phyloP scores from a whole-genome alignment of 441 rosid genomes.

The Pelargonium exstipulatum region DNA sequence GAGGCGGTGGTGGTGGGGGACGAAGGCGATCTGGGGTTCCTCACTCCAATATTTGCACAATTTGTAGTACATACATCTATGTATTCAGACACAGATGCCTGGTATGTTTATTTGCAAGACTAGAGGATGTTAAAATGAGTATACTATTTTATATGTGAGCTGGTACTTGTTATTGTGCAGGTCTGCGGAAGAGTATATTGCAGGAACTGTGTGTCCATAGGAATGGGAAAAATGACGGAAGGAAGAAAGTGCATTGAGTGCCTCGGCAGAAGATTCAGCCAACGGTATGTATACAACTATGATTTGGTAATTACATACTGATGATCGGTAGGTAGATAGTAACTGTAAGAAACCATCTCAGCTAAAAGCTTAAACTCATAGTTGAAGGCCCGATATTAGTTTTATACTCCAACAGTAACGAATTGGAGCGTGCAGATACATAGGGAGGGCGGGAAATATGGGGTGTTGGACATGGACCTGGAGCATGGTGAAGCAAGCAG shows the following conservation, averaged over 20 bases:
- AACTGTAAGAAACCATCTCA: too few species aligned
- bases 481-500: conserved; percentile 42
- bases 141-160: too few species aligned
- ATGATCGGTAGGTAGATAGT: too few species aligned
- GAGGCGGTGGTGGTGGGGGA: conserved; percentile 30
- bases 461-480: conserved; percentile 34
- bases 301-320: not conserved
- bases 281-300: conserved; percentile 28
- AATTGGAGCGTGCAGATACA: conserved; percentile 35
- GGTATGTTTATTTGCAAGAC: conserved; percentile 24
- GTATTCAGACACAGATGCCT: conserved; percentile 57
- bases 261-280: conserved; percentile 50
- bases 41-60: conserved; percentile 60
- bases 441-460: conserved; percentile 42
- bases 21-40: conserved; percentile 58
- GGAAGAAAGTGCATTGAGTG: conserved; percentile 58
- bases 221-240: conserved; percentile 66
- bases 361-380: too few species aligned
- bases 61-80: conserved; percentile 49
- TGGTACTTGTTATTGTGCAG: conserved; percentile 22
- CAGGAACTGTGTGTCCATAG: conserved; percentile 39
- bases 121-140: not conserved
- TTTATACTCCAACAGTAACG: too few species aligned
- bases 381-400: too few species aligned
- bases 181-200: conserved; percentile 66